Evolutionary conservation across 2,329 filamentous ascomycete genomes (phyloP), one percentile per base, ranked within the genome.

Genomic region (Ophiostoma sp.): DNA sequence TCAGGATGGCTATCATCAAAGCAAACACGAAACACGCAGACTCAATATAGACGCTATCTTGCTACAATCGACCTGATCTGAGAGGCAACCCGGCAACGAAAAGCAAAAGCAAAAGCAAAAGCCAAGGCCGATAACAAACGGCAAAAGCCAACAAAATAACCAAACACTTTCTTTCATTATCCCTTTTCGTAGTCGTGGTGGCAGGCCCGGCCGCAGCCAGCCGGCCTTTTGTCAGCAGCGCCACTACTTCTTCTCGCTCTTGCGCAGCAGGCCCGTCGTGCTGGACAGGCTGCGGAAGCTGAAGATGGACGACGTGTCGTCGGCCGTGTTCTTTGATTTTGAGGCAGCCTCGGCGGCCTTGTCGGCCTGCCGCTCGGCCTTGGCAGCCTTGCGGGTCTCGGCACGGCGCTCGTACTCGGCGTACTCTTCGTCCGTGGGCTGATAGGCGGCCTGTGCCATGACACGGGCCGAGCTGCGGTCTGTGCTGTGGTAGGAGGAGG

Each of bases 261-360:
- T 67, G 60, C 68, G 65, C 7, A 65, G 42, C 68, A 75, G 69
- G 58, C 68, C 60, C 45, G 70, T 44, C 45, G 68, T 72, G 72
- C 72, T 62, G 60, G 69, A 70, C 71, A 75, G 73, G 67, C 67
- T 71, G 64, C 38, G 14, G 70, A 65, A 36, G 27, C 64, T 47
- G 38, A 62, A 62, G 2, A 62, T 9, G 8, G 66, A 44, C 14
- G 66, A 64, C 40, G 67, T 60, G 47, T 65, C 68, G 67, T 63
- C 69, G 67, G 1, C 4, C 16, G 36, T 16, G 12, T 58, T 11
- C 58, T 44, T 66, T 58, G 58, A 44, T 70, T 12, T 64, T 40
- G 41, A 69, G 38, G n/a, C 52, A 7, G 52, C 14, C 41, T 49
- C 63, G 36, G 18, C 66, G 9, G 66, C 64, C 1, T 14, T 27